These are phyloP conservation scores for Daldinia bambusicola DNA, from an alignment of 495 filamentous ascomycete species.

Conservation along the genomic window DNA sequence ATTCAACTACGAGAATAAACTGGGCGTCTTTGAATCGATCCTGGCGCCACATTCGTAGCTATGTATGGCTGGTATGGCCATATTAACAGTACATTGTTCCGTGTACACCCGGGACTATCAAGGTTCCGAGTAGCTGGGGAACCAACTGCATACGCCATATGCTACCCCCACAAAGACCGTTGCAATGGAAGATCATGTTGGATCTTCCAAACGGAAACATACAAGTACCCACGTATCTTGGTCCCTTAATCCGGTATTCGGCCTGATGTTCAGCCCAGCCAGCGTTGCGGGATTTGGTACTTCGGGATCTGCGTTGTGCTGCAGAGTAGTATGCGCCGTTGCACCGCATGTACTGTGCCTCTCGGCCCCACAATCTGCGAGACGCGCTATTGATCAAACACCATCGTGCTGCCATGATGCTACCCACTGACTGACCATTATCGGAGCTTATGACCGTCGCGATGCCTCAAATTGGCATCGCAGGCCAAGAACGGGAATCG, in stretches of 20 bases:
- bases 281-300: conserved; percentile 46
- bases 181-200: conserved; percentile 27
- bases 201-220: conserved; percentile 24
- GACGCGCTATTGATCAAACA: conserved; percentile 24
- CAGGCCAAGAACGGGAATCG: conserved; percentile 5
- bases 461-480: conserved; percentile 21
- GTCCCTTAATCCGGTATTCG: conserved; percentile 32
- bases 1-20: conserved; percentile 21
- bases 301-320: conserved; percentile 48
- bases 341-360: conserved; percentile 25
- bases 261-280: conserved; percentile 10
- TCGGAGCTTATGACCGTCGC: conserved; percentile 2
- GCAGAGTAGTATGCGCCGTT: conserved; percentile 37
- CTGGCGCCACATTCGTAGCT: conserved; percentile 23
- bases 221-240: conserved; percentile 18
- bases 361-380: conserved; percentile 36
- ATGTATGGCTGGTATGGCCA: conserved; percentile 20
- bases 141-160: conserved; percentile 27
- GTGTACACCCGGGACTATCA: conserved; percentile 26
- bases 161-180: conserved; percentile 31
- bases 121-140: conserved; percentile 36
- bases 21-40: conserved; percentile 28
- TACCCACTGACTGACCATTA: conserved; percentile 27
- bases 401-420: conserved; percentile 32
- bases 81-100: conserved; percentile 14